Base-by-base conservation (phyloP, 306 rosid genomes). In the Morella rubra region DNA sequence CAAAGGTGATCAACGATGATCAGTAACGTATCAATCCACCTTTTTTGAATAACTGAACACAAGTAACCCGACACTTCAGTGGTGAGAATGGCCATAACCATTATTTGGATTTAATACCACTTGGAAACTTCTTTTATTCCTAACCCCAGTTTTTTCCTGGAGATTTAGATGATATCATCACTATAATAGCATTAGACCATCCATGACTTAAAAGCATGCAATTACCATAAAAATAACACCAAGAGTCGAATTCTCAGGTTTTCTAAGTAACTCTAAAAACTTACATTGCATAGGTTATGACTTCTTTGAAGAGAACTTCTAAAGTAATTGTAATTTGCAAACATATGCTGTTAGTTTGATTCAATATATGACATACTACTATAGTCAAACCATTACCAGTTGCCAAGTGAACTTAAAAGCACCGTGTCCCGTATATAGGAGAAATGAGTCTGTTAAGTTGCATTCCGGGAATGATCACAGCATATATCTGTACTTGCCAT, bases 1-100 rank as follows among this genome's bases (percentile, higher is more conserved):
- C 89, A 85, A 76, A 69, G 19, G 22, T 59, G 7, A 72, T 20
- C 65, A 80, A 68, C 51, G 66, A 84, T 46, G 53, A 52, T 79
- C 49, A 69, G 53, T 10, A 70, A 78, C 76, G 74, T 27, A 77
- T 77, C 58, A 80, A 80, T 83, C 70, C 58, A 77, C 69, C 53
- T 72, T 22, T 77, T 72, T 60, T 14, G 27, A 73, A 49, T 64
- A 74, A 37, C 41, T 5, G 50, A 32, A 73, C 32, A 66, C 55
- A 61, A n/a, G 14, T 55, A 69, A 67, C 77, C 67, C 13, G 64
- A n/a, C 49, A 69, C 73, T 60, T 58, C n/a, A 71, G 44, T 3
- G 22, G 22, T 16, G 11, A 64, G 46, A 64, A 15, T 3, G 12
- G 46, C 5, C 46, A 41, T 3, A 40, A 64, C 1, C 47, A 64